Percentiles rank a stretch among this genome's conserved stretches.
Evolutionary conservation across 225 moss, liverwort and hornwort genomes (phyloP).

Genomic region (Thuidium tamariscinum): DNA sequence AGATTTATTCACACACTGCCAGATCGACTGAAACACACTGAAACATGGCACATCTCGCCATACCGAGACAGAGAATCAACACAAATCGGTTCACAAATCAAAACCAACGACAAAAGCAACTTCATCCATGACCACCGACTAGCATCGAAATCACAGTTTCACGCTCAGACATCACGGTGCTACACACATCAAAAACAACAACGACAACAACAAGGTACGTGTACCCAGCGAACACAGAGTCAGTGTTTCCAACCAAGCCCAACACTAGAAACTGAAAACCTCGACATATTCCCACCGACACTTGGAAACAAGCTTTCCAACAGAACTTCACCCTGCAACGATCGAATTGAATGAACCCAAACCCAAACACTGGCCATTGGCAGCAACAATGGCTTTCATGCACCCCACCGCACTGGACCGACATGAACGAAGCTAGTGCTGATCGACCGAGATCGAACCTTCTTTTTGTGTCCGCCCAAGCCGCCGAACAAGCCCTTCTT

Average conservation of each 20-base stretch:
- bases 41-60: background rate
- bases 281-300: background rate
- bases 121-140: background rate
- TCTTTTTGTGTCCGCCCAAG: background rate
- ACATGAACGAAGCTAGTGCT: background rate
- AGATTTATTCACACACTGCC: background rate
- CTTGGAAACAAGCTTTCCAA: background rate
- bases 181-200: too few species aligned
- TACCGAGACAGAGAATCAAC: background rate
- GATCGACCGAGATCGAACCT: background rate
- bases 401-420: background rate
- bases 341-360: background rate
- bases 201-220: background rate
- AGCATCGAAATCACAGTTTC: background rate
- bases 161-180: background rate
- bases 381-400: background rate
- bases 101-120: too few species aligned
- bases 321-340: background rate
- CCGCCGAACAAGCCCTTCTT: constrained; percentile 25
- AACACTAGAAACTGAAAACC: background rate
- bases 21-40: background rate
- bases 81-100: background rate
- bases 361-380: too few species aligned
- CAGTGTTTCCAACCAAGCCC: background rate
- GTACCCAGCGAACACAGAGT: background rate